Base-by-base conservation (phyloP, 179 eudicot species). In the Silene noctiflora region DNA sequence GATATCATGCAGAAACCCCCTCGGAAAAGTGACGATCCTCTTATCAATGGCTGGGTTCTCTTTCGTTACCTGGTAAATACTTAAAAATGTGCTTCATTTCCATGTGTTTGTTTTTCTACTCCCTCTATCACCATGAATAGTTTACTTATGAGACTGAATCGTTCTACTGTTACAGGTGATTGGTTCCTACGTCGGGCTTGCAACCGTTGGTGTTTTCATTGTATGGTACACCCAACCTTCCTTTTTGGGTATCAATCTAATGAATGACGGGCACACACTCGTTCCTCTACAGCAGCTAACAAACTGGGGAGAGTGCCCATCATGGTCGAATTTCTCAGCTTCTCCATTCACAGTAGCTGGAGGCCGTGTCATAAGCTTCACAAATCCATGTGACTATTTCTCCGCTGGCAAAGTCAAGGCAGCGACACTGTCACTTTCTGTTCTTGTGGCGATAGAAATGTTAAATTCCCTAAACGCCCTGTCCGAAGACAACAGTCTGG, bases 1-100 rank as follows among this genome's bases (percentile, higher is more conserved):
- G 96, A 94, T 76, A 81, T 90, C 68, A 94, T 94, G 98, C 72
- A 61, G 55, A 94, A 94, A 83, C 97, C 94, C 9, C 98, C 98
- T 6, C 90, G 97, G 48, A 90, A 83, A 80, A 90, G 89, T 56
- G 86, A 87, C 35, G 98, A 94, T 72, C 83, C 94, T 72, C 90
- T 94, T 61, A 88, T 94, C 67, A 89, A 86, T 75, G 76, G 81
- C 59, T 92, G 98, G 97, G 86, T 92, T 82, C 83, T 94, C 72
- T 79, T 94, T 69, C 94, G 96, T 21, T 94, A 94, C 70, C 58
- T 92, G 96, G 98, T 94, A 69, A 79, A 88, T 78, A 75, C 33
- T 42, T 8, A 17, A 2, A 2, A 12, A 51, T 51, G 17, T 16
- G n/a, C 3, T 51, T 51, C 58, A 51, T 51, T 51, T 14, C 17